Evolutionary conservation across 2,329 filamentous ascomycete species (phyloP), one percentile per base, ranked within the genome.

Genomic region (Fusarium praegraminearum): DNA sequence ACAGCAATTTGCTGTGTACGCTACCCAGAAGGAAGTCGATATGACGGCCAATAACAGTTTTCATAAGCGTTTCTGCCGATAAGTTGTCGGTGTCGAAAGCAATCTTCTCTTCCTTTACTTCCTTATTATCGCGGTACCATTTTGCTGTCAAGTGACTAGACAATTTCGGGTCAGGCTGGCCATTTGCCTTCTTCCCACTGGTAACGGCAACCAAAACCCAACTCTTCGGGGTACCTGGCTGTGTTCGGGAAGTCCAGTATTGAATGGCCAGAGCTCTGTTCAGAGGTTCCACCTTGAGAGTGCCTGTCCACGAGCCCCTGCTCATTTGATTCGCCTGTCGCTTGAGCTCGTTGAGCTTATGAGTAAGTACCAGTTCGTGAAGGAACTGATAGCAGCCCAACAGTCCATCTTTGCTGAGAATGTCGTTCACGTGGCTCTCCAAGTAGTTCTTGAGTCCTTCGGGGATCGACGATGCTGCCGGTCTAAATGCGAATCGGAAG

Each of bases 171-270:
- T 84, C 81, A 2, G 78, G 66, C 15, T 78, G 74, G 15, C 74
- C 78, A 12, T 80, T 80, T 43, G 78, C 76, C 60, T 83, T 85
- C 56, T 82, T 84, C 33, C 90, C 90, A 75, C 90, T 94, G 62
- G 89, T 86, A 36, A 97, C 87, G 12, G 94, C 94, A 52, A 99
- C 84, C 69, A 98, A 90, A 49, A 99, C 84, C 95, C 96, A 99
- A 77, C 90, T 97, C 82, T 97, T 97, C 18, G 87, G 84, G 1
- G 88, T 88, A 41, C 82, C 82, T 32, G 80, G 76, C 7, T 75
- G 71, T 22, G 75, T 69, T 15, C 90, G 88, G 52, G 87, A 86
- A 18, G 87, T 84, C 96, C 96, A 99, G 80, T 99, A 99, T 75
- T 98, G 94, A 35, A 99, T 87, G 12, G 94, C 89, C 61, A 99